Evolutionary conservation across 2,329 filamentous ascomycete species (phyloP), one percentile per base, ranked within the genome.

Genomic region (Thelonectria discophora): DNA sequence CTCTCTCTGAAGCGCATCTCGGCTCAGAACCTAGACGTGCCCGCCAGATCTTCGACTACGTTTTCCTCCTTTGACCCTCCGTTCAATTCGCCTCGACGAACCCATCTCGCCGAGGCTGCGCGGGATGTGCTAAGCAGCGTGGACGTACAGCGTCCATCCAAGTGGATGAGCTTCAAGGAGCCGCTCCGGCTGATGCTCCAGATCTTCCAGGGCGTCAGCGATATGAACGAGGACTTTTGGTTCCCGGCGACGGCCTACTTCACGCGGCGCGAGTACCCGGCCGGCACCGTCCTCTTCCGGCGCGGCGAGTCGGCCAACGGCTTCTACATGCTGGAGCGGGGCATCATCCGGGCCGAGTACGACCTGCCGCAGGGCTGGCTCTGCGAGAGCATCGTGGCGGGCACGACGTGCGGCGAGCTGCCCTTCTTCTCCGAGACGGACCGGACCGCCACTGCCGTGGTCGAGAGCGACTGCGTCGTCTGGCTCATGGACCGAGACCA

Each of bases 221-320:
- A 88, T 54, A 88, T 91, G 75, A 95, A 94, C 72, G 93, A 97
- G 76, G 94, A 97, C 76, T 98, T 98, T 75, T 99, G 95, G 95
- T 94, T 94, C 77, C 87, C 87, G 1, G 89, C 89, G 0, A 87
- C 87, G 5, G 81, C 86, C 0, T 98, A 91, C 79, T 97, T 99
- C 73, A 79, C 81, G 40, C 86, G 87, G 46, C 86, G 86, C 64
- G 86, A 90, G 62, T 92, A 90, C 65, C 68, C 83, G 0, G 84
- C 88, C 0, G 93, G 92, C 3, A 88, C 88, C 1, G 82, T 92
- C 3, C 80, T 99, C 2, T 99, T 94, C 77, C 83, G 85, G 4
- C 87, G 90, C 39, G 93, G 93, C 61, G 90, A 97, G 68, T 72
- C 82, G 1, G 90, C 95, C 0, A 86, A 89, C 30, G 93, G 90